Base-by-base conservation (phyloP, 1,284 basidiomycete genomes). In the Trichosporon faecale region DNA sequence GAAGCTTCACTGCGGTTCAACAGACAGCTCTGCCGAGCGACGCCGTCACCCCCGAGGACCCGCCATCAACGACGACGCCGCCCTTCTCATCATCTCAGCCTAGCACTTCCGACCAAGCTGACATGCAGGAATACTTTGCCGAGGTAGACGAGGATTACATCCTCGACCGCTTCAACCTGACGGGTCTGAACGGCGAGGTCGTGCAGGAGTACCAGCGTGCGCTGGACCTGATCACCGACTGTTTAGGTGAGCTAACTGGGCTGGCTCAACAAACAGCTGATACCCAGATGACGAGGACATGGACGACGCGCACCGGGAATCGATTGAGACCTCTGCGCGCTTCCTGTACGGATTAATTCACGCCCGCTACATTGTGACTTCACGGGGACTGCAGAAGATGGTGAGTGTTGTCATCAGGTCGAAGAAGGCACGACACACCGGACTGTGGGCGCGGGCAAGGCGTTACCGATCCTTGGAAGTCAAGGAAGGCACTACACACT, bases 131-230 rank as follows among this genome's bases (percentile, higher is more conserved):
- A 85, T 99, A 99, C 86, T 99, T 98, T 83, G 98, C 95, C 84
- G 95, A 99, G 85, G 94, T 99, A 75, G 97, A 99, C 81, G 95
- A 98, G 80, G 96, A 98, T 84, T 99, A 98, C 84, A 98, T 99
- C 77, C 88, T 98, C 65, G 96, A 99, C 85, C 89, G 96, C 63
- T 98, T 99, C 89, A 99, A 98, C 84, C 87, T 99, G 68, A 99
- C 96, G 5, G 96, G 97, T 1, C 87, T 98, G 72, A 98, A 98
- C 84, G 92, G 92, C 74, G 96, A 99, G 83, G 94, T 85, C 27
- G 80, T 98, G 7, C 89, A 94, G 74, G 94, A 98, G 84, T 99
- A 98, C 79, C 86, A 91, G 1, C 91, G 97, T 77, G 96, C 96
- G 0, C 86, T 99, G 67, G 96, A 99, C 82, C 87, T 98, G 70